A percentile compares a stretch with the other conserved stretches of the same genome.
Conservation (phyloP, 805 yeast species). For the Cyberlindnera saturnus region DNA sequence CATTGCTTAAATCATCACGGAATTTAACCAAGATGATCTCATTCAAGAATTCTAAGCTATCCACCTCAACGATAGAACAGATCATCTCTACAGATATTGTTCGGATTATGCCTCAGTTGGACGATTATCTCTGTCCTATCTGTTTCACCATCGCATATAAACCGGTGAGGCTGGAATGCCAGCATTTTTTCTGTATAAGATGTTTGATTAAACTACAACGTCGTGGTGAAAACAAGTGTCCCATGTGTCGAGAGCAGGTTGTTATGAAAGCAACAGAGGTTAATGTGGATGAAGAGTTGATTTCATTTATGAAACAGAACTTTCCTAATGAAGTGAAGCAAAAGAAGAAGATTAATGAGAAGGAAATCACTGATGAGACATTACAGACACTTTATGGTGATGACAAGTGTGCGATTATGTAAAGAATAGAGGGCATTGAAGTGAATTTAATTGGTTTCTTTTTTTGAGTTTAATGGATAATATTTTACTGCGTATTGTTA, state of each 20-base stretch:
- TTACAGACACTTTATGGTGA: conserved; percentile 19
- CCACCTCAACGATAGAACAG: conserved; percentile 18
- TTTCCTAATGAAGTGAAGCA: conserved; percentile 65
- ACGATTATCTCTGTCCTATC: conserved; percentile 71
- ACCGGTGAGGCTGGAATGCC: conserved; percentile 60
- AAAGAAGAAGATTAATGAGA: conserved; percentile 50
- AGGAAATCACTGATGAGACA: conserved; percentile 39
- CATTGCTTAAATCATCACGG: conserved; percentile 43
- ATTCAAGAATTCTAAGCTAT: conserved; percentile 21
- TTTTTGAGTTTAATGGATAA: not conserved
- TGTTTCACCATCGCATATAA: conserved; percentile 67
- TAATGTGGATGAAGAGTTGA: conserved; percentile 50
- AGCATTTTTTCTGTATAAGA: conserved; percentile 66
- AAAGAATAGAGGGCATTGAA: not conserved
- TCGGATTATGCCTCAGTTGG: conserved; percentile 62
- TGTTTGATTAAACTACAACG: conserved; percentile 66
- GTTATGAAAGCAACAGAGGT: conserved; percentile 51
- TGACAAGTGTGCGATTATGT: conserved; percentile 12
- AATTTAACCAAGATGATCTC: conserved; percentile 39
- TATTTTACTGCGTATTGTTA: too few species aligned
- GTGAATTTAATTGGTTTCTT: not conserved
- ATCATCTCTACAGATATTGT: conserved; percentile 50
- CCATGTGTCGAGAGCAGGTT: conserved; percentile 52
- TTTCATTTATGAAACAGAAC: conserved; percentile 47
- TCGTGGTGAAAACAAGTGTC: conserved; percentile 53